Conservation (phyloP, 768 basidiomycete species). For the Panus rudis region DNA sequence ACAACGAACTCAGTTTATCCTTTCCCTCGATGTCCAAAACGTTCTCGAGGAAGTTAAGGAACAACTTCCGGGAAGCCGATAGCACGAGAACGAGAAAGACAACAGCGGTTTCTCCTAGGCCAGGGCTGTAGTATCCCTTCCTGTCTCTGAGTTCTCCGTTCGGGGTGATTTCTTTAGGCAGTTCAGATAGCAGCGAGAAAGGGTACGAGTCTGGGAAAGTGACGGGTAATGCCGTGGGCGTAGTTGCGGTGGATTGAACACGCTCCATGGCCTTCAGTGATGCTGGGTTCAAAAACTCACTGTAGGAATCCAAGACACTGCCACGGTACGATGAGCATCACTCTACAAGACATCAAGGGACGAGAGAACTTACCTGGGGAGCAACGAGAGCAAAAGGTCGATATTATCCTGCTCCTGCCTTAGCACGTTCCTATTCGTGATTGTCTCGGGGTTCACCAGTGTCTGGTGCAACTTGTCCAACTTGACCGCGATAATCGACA, state of each 20-base stretch:
- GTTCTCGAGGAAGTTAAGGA: constrained; percentile 72
- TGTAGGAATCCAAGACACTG: constrained; percentile 71
- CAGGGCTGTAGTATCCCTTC: constrained; percentile 48
- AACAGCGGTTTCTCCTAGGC: constrained; percentile 78
- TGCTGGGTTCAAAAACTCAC: constrained; percentile 66
- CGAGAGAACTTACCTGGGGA: constrained; percentile 64
- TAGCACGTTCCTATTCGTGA: constrained; percentile 52
- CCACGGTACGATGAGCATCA: neutral
- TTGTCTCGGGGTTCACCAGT: constrained; percentile 59
- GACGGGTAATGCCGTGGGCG: constrained; percentile 56
- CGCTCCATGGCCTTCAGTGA: constrained; percentile 67
- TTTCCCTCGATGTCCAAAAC: constrained; percentile 85
- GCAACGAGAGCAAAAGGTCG: constrained; percentile 72
- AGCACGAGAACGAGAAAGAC: constrained; percentile 78
- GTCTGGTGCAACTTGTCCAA: constrained; percentile 83
- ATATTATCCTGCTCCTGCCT: constrained; percentile 88
- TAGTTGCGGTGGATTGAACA: constrained; percentile 49
- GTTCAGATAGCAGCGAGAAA: constrained; percentile 68
- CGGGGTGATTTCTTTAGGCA: constrained; percentile 50
- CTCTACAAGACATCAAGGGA: neutral
- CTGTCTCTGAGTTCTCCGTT: constrained; percentile 39
- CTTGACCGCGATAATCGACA: constrained; percentile 85
- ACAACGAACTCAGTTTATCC: constrained; percentile 63
- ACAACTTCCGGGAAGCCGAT: constrained; percentile 71
- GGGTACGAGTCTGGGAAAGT: constrained; percentile 95